Conservation (phyloP, 2,329 filamentous ascomycete species). For the Colletotrichum destructivum region DNA sequence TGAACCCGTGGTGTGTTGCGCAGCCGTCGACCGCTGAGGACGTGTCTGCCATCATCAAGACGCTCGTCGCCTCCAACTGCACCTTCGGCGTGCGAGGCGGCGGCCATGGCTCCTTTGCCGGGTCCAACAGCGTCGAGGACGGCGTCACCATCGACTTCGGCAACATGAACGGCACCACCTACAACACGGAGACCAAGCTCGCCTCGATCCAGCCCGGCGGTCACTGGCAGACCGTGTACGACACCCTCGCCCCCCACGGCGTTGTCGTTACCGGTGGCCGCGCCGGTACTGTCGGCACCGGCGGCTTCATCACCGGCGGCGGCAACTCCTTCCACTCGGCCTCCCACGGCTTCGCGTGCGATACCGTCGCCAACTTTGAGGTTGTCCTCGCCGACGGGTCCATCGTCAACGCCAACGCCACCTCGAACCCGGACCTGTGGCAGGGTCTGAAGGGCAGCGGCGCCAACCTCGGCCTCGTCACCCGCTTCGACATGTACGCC, state of each 20-base stretch:
- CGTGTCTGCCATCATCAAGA: constrained; percentile 54
- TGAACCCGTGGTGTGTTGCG: constrained; percentile 55
- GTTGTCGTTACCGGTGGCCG: constrained; percentile 45
- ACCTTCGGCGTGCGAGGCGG: constrained; percentile 49
- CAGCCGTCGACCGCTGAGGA: constrained; percentile 53
- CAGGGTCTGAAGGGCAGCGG: constrained; percentile 64
- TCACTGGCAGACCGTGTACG: constrained; percentile 48
- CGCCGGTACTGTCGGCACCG: constrained; percentile 46
- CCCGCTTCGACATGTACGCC: constrained; percentile 52
- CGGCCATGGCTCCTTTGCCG: constrained; percentile 47
- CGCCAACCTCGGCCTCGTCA: constrained; percentile 61
- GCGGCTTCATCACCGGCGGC: constrained; percentile 46
- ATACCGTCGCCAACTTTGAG: constrained; percentile 57
- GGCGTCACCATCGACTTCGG: constrained; percentile 49
- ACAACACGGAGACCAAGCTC: constrained; percentile 47
- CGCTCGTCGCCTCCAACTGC: constrained; percentile 49
- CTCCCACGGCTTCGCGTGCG: constrained; percentile 57
- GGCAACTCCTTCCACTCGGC: constrained; percentile 50
- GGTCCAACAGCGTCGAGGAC: constrained; percentile 45
- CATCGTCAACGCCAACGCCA: constrained; percentile 59
- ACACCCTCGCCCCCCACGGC: constrained; percentile 41
- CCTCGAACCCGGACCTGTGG: constrained; percentile 59
- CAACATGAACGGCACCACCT: constrained; percentile 51
- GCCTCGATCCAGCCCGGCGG: constrained; percentile 50
- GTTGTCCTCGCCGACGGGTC: constrained; percentile 57